These are phyloP conservation scores for Fusarium austroafricanum DNA, from an alignment of 2,329 filamentous ascomycete species.

Conservation along the genomic window DNA sequence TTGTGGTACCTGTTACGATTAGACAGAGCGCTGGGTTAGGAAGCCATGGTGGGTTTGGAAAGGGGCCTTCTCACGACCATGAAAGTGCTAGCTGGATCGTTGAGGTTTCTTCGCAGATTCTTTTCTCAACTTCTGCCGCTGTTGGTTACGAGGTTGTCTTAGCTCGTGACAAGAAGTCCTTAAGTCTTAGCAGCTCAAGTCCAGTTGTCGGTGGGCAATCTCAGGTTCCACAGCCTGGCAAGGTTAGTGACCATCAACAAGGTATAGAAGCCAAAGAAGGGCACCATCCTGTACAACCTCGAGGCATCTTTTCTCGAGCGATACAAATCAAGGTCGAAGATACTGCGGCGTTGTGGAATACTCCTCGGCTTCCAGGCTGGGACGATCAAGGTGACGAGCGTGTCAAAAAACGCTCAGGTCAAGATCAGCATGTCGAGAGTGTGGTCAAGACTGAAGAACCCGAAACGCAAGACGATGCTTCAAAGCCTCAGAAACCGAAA, in stretches of 20 bases:
- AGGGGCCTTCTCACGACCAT: slow-evolving; percentile 57
- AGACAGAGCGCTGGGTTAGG: slow-evolving; percentile 70
- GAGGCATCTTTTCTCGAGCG: slow-evolving; percentile 86
- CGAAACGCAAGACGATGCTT: slow-evolving; percentile 43
- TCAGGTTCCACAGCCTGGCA: slow-evolving; percentile 72
- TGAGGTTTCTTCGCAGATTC: slow-evolving; percentile 90
- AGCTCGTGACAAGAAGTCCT: slow-evolving; percentile 84
- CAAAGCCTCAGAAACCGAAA: slow-evolving; percentile 56
- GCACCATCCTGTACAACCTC: slow-evolving; percentile 71
- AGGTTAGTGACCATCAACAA: slow-evolving; percentile 80
- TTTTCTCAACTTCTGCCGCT: slow-evolving; percentile 89
- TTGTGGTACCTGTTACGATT: slow-evolving; percentile 83
- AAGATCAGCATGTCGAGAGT: slow-evolving; percentile 51
- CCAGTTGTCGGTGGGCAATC: slow-evolving; percentile 59
- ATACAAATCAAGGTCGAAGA: slow-evolving; percentile 85
- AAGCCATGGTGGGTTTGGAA: slow-evolving; percentile 59
- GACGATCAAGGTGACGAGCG: slow-evolving; percentile 55
- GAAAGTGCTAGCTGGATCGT: slow-evolving; percentile 85
- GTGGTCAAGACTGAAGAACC: slow-evolving; percentile 49
- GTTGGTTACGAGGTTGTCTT: slow-evolving; percentile 90
- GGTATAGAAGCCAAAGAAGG: slow-evolving; percentile 67
- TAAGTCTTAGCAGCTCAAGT: slow-evolving; percentile 70
- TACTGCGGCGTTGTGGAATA: slow-evolving; percentile 91
- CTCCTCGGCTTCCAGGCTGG: slow-evolving; percentile 81
- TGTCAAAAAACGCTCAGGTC: slow-evolving; percentile 33